Percentiles rank a stretch among this genome's conserved stretches.
Evolutionary conservation across 2,329 filamentous ascomycete species (phyloP).

Genomic region (Rhytidhysteron rufulum): DNA sequence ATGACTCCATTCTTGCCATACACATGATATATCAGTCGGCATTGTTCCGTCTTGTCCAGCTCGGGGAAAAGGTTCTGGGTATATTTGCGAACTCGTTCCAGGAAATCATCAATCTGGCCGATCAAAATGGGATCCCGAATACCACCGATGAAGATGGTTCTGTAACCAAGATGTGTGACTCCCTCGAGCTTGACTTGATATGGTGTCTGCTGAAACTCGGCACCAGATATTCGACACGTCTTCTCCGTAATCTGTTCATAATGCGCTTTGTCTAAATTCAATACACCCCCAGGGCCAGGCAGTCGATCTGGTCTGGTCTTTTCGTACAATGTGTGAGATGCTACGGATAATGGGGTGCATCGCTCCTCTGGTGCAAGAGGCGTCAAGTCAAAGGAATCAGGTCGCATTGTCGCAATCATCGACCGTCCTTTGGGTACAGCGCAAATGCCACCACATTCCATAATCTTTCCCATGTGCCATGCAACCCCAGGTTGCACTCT

Average conservation of each 20-base stretch:
- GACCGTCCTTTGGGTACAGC: slow-evolving; percentile 45
- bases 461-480: slow-evolving; percentile 54
- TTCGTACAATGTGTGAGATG: slow-evolving; percentile 54
- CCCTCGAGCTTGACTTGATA: slow-evolving; percentile 52
- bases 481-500: slow-evolving; percentile 28
- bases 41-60: no score
- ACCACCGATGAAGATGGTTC: slow-evolving; percentile 45
- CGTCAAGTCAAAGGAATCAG: slow-evolving; percentile 47
- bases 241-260: slow-evolving; percentile 43
- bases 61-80: slow-evolving; percentile 37
- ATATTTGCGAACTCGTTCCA: slow-evolving; percentile 10
- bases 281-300: slow-evolving; percentile 47
- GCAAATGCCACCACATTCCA: slow-evolving; percentile 51
- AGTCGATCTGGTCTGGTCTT: slow-evolving; percentile 51
- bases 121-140: slow-evolving; percentile 46
- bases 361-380: slow-evolving; percentile 37
- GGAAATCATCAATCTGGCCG: slow-evolving; percentile 35
- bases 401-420: slow-evolving; percentile 41
- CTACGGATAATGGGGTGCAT: slow-evolving; percentile 49
- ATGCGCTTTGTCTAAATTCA: slow-evolving; percentile 39
- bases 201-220: slow-evolving; percentile 25
- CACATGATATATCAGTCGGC: no score
- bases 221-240: slow-evolving; percentile 41
- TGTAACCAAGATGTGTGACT: slow-evolving; percentile 41
- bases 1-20: slow-evolving; percentile 40